Evolutionary conservation across 805 yeast species (phyloP).

Genomic region (Pichia paraexigua): DNA sequence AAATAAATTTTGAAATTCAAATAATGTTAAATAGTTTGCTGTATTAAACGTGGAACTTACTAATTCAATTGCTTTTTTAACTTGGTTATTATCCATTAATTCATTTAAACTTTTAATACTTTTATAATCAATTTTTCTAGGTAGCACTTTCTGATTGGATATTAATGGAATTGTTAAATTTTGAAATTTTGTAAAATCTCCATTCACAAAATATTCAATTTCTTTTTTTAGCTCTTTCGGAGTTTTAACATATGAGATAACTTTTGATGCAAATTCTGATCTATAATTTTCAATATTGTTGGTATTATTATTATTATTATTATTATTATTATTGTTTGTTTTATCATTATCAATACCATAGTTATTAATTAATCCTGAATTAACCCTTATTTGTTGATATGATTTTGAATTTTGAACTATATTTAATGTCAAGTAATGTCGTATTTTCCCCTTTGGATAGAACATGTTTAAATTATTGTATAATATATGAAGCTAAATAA

Average conservation of each 20-base stretch:
- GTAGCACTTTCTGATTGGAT: not conserved
- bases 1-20: constrained; percentile 21
- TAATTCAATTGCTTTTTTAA: constrained; percentile 4
- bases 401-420: not conserved
- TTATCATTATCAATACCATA: not conserved
- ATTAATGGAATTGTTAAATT: not conserved
- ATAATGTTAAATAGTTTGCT: constrained; percentile 13
- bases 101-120: constrained; percentile 2
- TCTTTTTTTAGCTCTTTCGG: not conserved
- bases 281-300: not conserved
- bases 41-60: constrained; percentile 4
- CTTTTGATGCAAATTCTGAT: not conserved
- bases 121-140: constrained; percentile 1
- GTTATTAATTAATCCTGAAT: not conserved
- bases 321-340: not conserved
- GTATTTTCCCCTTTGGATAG: constrained; percentile 5
- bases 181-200: constrained; percentile 1
- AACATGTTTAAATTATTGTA: not conserved
- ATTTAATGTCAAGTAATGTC: not conserved
- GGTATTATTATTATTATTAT: too few relatives aligned
- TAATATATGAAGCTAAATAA: not conserved
- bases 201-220: constrained; percentile 1
- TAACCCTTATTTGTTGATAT: not conserved
- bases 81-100: constrained; percentile 1
- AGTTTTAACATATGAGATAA: constrained; percentile 4